Evolutionary conservation across 345 rosid species (phyloP).

Genomic region (Bruguiera gymnorhiza): DNA sequence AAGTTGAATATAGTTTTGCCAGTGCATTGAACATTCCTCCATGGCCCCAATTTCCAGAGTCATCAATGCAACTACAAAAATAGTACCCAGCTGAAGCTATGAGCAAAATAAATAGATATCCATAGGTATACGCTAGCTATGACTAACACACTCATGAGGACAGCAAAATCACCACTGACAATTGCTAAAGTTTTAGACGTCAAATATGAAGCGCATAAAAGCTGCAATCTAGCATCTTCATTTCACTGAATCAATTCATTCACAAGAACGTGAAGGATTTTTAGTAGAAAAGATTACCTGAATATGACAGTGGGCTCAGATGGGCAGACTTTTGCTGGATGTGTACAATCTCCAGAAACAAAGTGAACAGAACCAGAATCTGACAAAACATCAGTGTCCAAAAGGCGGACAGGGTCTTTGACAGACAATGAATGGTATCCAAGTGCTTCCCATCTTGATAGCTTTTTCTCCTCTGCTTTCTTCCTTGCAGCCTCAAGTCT

Average conservation of each 20-base stretch:
- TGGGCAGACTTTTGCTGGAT: slow-evolving; percentile 53
- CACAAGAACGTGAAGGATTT: neutral
- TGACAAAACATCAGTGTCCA: slow-evolving; percentile 38
- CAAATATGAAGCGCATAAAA: neutral
- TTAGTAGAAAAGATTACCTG: slow-evolving; percentile 43
- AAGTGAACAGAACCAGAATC: slow-evolving; percentile 64
- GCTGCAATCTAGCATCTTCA: neutral
- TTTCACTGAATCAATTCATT: neutral
- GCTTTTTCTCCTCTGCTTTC: slow-evolving; percentile 71
- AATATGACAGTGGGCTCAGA: slow-evolving; percentile 70
- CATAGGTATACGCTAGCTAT: too few species aligned
- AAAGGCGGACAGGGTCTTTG: slow-evolving; percentile 45
- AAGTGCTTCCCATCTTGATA: slow-evolving; percentile 62
- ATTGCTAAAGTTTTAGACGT: neutral
- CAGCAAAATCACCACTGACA: neutral
- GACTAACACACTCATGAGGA: too few species aligned
- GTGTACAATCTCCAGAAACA: slow-evolving; percentile 82
- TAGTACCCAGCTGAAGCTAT: slow-evolving; percentile 14
- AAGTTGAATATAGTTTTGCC: slow-evolving; percentile 45
- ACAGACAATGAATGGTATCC: slow-evolving; percentile 71
- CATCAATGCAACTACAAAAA: slow-evolving; percentile 67
- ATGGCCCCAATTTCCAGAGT: slow-evolving; percentile 88
- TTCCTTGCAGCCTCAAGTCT: slow-evolving; percentile 60
- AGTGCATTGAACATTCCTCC: slow-evolving; percentile 86
- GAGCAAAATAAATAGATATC: neutral